Evolutionary conservation across 257 asterid species (phyloP).

Genomic region (Petunia secreta): DNA sequence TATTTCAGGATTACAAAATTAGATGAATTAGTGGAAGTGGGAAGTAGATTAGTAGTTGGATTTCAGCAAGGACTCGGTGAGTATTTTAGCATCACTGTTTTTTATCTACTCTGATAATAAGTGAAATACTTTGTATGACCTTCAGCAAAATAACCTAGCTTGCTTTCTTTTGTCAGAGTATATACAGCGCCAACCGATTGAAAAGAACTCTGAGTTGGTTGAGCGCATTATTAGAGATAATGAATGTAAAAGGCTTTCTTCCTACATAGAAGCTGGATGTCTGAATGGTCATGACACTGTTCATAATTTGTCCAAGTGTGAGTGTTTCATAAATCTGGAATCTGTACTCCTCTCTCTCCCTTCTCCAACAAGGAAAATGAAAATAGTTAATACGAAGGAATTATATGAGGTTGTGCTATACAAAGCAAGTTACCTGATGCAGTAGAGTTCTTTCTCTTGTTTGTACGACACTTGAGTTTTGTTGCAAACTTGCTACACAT

Average conservation of each 20-base stretch:
- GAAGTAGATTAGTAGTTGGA: slow-evolving; percentile 59
- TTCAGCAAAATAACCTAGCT: background rate
- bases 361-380: background rate
- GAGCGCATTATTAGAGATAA: slow-evolving; percentile 56
- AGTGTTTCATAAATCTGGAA: slow-evolving; percentile 32
- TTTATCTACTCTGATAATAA: background rate
- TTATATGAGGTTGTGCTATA: background rate
- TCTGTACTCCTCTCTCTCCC: background rate
- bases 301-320: slow-evolving; percentile 67
- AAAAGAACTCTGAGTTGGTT: slow-evolving; percentile 47
- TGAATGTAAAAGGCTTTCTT: slow-evolving; percentile 55
- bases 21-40: slow-evolving; percentile 61
- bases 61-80: slow-evolving; percentile 78
- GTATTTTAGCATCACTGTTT: slow-evolving; percentile 18
- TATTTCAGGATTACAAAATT: slow-evolving; percentile 56
- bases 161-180: slow-evolving; percentile 43
- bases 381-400: background rate
- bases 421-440: background rate
- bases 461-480: background rate
- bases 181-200: slow-evolving; percentile 52
- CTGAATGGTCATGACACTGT: slow-evolving; percentile 48
- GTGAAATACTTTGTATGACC: background rate
- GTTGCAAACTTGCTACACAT: background rate
- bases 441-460: background rate
- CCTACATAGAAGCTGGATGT: slow-evolving; percentile 73